Evolutionary conservation across 2,329 filamentous ascomycete species (phyloP), one percentile per base, ranked within the genome.

Genomic region (Chaetothyriales sp.): DNA sequence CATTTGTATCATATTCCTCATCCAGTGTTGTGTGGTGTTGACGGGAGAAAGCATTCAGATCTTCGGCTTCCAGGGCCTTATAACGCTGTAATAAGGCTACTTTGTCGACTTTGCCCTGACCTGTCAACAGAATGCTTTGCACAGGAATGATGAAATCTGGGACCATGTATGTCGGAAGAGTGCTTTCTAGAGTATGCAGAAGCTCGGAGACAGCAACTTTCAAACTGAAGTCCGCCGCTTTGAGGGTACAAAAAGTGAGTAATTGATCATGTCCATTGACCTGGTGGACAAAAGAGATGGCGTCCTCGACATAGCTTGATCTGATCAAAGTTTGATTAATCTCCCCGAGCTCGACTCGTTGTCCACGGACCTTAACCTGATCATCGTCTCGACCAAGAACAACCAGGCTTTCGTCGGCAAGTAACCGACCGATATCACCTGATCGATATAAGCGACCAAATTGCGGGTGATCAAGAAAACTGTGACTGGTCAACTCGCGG

Each of bases 321-420:
- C 73, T 69, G 0, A 83, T 70, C 10, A 89, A 66, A 15, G 75
- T 69, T 15, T 76, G 76, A 52, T 81, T 84, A 51, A 94, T 83
- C 63, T 94, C 88, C 1, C 78, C 77, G 9, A 89, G 75, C 63
- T 94, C 87, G 43, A 94, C 81, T 45, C 85, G 74, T 58, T 90
- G 85, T 0, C 89, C 88, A 45, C 86, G 77, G 8, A 94, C 73
- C 64, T 94, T 94, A 51, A 92, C 73, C 65, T 94, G 86, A 54
- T 85, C 84, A 59, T 94, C 88, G 19, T 83, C 72, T 40, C 87
- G 77, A 15, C 86, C 86, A 8, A 80, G 67, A 43, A 92, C 86
- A 2, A 86, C 67, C 6, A 95, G 72, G 0, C 82, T 84, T 0
- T 86, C 85, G 62, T 94, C 85, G 0, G 81, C 73, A 7, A 95